Evolutionary conservation across 169 alveolate species (phyloP).

Genomic region (Plasmodium blacklocki): DNA sequence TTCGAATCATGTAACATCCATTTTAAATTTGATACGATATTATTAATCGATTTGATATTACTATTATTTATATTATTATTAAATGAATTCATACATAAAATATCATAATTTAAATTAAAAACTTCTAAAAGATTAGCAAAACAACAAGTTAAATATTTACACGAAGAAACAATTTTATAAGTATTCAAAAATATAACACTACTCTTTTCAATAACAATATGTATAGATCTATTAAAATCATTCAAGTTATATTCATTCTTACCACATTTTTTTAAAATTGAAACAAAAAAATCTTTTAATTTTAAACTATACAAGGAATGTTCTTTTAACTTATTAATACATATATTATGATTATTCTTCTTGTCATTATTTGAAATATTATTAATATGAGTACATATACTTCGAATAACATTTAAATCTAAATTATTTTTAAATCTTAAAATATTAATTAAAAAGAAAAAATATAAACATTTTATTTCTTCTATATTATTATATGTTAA

Average conservation of each 20-base stretch:
- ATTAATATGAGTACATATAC: conserved; percentile 38
- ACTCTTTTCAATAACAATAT: conserved; percentile 41
- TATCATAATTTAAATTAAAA: conserved; percentile 52
- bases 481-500: neutral
- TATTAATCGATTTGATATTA: conserved; percentile 54
- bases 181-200: conserved; percentile 49
- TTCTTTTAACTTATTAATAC: neutral
- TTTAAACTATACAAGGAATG: conserved; percentile 16
- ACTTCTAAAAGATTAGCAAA: conserved; percentile 45
- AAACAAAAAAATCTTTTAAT: conserved; percentile 42
- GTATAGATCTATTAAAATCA: conserved; percentile 26
- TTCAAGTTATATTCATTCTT: conserved; percentile 50
- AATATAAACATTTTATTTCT: conserved; percentile 59
- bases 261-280: conserved; percentile 45
- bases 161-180: conserved; percentile 26
- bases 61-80: conserved; percentile 68
- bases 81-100: conserved; percentile 58
- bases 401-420: conserved; percentile 43
- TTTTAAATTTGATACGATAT: conserved; percentile 37
- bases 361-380: conserved; percentile 1
- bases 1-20: conserved; percentile 76
- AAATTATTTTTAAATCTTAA: conserved; percentile 64
- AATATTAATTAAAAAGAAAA: conserved; percentile 64
- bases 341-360: neutral
- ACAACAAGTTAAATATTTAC: conserved; percentile 69